A percentile compares a stretch with the other conserved stretches of the same genome.
Evolutionary conservation across 2,329 filamentous ascomycete species (phyloP).

Genomic region (Lachnellula occidentalis): DNA sequence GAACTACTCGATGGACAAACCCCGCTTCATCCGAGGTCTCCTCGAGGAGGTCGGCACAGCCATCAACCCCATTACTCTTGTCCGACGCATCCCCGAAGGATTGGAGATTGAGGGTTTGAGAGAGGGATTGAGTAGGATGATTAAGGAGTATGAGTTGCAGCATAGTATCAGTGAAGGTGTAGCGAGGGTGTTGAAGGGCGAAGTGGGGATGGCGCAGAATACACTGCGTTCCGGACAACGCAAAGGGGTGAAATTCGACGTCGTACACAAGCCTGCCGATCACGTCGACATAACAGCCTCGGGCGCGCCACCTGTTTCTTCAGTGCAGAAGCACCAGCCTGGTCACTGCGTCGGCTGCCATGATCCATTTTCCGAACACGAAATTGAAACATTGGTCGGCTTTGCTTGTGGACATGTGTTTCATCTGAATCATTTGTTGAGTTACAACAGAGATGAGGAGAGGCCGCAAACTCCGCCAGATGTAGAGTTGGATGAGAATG

Average conservation of each 20-base stretch:
- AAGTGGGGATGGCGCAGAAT: constrained; percentile 80
- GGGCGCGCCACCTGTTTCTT: constrained; percentile 31
- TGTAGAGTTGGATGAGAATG: constrained; percentile 41
- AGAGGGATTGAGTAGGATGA: constrained; percentile 82
- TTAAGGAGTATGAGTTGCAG: constrained; percentile 94
- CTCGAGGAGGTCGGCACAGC: constrained; percentile 91
- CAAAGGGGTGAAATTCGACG: constrained; percentile 84
- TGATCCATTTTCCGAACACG: constrained; percentile 52
- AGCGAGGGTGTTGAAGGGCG: constrained; percentile 77
- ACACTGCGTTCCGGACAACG: constrained; percentile 73
- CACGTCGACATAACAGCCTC: constrained; percentile 41
- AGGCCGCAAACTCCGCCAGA: constrained; percentile 35
- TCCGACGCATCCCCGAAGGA: constrained; percentile 85
- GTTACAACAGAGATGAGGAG: constrained; percentile 28
- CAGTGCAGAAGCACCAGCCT: constrained; percentile 30
- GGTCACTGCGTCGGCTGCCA: constrained; percentile 57
- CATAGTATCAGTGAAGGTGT: constrained; percentile 87
- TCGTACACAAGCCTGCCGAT: constrained; percentile 44
- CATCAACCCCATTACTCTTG: constrained; percentile 86
- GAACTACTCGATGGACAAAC: constrained; percentile 96
- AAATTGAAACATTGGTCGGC: constrained; percentile 68
- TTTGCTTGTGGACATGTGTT: constrained; percentile 81
- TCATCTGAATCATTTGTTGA: constrained; percentile 67
- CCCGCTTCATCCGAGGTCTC: constrained; percentile 84
- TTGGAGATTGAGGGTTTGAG: constrained; percentile 86